Conservation (phyloP, 2,329 filamentous ascomycete genomes). For the Xylariaceae sp. region DNA sequence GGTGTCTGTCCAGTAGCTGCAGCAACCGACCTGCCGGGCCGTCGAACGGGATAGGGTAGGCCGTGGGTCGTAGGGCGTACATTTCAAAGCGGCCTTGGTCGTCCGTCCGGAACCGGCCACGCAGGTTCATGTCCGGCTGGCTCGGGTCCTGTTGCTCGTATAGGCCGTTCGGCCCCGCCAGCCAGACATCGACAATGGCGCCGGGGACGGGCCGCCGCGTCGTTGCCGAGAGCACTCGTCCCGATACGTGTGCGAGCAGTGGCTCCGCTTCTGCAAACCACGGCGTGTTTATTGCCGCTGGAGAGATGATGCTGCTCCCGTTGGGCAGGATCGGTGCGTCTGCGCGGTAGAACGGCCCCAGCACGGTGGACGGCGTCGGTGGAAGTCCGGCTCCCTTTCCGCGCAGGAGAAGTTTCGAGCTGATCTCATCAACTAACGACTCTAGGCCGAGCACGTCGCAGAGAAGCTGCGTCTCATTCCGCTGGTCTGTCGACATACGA, state of each 20-base stretch:
- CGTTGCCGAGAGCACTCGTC: constrained; percentile 46
- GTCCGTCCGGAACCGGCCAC: constrained; percentile 66
- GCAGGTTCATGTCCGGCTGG: constrained; percentile 68
- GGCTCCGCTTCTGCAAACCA: constrained; percentile 28
- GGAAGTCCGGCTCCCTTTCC: constrained; percentile 50
- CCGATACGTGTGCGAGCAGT: constrained; percentile 50
- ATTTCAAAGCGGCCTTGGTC: constrained; percentile 57
- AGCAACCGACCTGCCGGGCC: constrained; percentile 51
- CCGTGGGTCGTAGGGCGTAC: constrained; percentile 56
- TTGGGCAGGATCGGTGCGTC: constrained; percentile 66
- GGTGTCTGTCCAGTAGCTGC: constrained; percentile 48
- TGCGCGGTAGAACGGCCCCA: constrained; percentile 79
- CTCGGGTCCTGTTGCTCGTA: constrained; percentile 69
- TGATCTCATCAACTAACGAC: constrained; percentile 76
- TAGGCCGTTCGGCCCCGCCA: constrained; percentile 65
- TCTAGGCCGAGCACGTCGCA: constrained; percentile 69
- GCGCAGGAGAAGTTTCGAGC: constrained; percentile 54
- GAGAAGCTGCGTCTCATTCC: constrained; percentile 64
- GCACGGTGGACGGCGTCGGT: constrained; percentile 68
- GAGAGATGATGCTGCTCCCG: constrained; percentile 58
- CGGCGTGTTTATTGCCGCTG: constrained; percentile 38
- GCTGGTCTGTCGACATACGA: constrained; percentile 54
- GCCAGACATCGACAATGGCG: constrained; percentile 72
- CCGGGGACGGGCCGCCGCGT: constrained; percentile 60
- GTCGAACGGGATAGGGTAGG: constrained; percentile 46